A percentile compares a stretch with the other conserved stretches of the same genome.
Conservation (phyloP, 257 asterid species). For the Catharanthus roseus region DNA sequence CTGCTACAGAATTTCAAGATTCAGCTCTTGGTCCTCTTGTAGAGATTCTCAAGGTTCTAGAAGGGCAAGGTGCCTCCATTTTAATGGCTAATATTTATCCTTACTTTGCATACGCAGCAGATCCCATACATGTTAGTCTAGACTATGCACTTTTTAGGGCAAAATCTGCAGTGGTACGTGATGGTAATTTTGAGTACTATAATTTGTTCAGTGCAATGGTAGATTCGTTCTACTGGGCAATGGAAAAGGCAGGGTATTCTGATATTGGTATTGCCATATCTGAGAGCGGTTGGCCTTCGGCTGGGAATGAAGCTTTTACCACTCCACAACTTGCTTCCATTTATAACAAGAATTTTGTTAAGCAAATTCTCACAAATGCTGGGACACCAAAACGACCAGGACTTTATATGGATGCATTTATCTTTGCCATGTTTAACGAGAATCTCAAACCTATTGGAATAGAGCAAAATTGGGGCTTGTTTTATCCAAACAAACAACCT, state of each 20-base stretch:
- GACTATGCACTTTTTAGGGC: slow-evolving; percentile 28
- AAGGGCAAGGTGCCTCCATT: background rate
- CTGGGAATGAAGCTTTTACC: slow-evolving; percentile 19
- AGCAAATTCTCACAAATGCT: background rate
- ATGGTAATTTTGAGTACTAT: slow-evolving; percentile 14
- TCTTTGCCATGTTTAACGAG: slow-evolving; percentile 26
- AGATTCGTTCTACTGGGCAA: slow-evolving; percentile 32
- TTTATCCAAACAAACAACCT: background rate
- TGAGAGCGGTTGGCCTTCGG: slow-evolving; percentile 38
- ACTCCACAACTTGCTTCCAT: slow-evolving; percentile 5
- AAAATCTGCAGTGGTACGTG: background rate
- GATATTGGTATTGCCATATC: slow-evolving; percentile 31
- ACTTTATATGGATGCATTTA: background rate
- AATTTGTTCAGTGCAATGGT: slow-evolving; percentile 37
- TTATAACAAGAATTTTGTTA: slow-evolving; percentile 14
- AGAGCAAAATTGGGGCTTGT: slow-evolving; percentile 21
- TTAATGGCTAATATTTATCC: slow-evolving; percentile 42
- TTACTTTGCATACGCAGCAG: slow-evolving; percentile 22
- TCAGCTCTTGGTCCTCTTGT: background rate
- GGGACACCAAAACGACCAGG: slow-evolving; percentile 19
- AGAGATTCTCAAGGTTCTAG: background rate
- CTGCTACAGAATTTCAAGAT: background rate
- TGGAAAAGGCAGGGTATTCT: slow-evolving; percentile 30
- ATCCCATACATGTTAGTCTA: background rate
- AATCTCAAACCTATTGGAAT: slow-evolving; percentile 10